These are phyloP conservation scores for Eucommia ulmoides DNA, from an alignment of 257 asterid genomes.

Conservation along the genomic window DNA sequence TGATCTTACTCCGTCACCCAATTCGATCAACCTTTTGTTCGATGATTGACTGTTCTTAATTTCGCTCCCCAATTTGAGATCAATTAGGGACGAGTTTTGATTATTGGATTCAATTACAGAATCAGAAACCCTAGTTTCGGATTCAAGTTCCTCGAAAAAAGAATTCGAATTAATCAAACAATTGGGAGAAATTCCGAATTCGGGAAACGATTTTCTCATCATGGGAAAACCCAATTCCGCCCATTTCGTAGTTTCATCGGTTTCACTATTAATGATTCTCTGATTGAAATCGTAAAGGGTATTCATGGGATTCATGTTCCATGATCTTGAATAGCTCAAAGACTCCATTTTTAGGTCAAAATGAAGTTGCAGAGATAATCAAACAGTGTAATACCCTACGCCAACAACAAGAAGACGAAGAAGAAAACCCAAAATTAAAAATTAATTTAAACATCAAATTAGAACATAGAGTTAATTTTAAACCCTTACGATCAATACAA, in stretches of 20 bases:
- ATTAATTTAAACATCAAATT: no score
- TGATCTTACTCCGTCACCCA: slow-evolving; percentile 1
- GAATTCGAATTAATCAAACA: slow-evolving; percentile 4
- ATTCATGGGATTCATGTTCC: slow-evolving; percentile 8
- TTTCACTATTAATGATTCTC: slow-evolving; percentile 10
- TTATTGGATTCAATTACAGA: neutral
- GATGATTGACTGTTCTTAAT: slow-evolving; percentile 9
- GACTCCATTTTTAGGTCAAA: slow-evolving; percentile 16
- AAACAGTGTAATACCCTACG: neutral
- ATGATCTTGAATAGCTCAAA: slow-evolving; percentile 13
- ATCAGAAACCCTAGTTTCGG: slow-evolving; percentile 7
- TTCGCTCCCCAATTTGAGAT: slow-evolving; percentile 14
- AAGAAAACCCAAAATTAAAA: no score
- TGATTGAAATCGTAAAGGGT: slow-evolving; percentile 9
- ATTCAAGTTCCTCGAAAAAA: slow-evolving; percentile 7
- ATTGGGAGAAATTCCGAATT: slow-evolving; percentile 4
- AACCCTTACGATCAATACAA: no score
- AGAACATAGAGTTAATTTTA: no score
- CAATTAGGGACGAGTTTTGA: slow-evolving; percentile 1
- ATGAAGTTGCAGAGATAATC: neutral
- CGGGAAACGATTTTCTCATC: slow-evolving; percentile 4
- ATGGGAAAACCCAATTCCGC: slow-evolving; percentile 13
- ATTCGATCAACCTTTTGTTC: slow-evolving; percentile 8
- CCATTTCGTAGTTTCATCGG: slow-evolving; percentile 6
- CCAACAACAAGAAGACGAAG: no score